Evolutionary conservation across 768 basidiomycete species (phyloP), one percentile per base, ranked within the genome.

Genomic region (Stropharia rugosoannulata): DNA sequence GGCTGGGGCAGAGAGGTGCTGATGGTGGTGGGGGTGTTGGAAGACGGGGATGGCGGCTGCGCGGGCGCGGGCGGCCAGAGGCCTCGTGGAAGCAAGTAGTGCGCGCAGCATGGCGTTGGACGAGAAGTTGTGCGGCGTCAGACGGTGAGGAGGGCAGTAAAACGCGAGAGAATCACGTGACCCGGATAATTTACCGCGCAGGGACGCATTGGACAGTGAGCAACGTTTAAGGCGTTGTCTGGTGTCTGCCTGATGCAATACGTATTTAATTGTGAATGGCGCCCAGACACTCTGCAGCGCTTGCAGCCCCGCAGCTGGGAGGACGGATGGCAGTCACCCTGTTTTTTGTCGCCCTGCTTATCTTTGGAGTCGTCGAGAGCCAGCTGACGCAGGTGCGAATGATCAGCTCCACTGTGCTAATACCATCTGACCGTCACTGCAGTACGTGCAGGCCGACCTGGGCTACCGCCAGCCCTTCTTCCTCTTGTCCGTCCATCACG

Each of bases 401-500:
- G 4, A n/a, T 25, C 22, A 11, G 22, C 27, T 44, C 13, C 32
- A 38, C 51, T 49, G 38, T 54, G 22, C 22, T 2, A 22, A 22
- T 22, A 22, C 43, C 53, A 41, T 56, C 49, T 56, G 36, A 61
- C 57, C 45, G 48, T 49, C 54, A 27, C 18, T 3, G 51, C 9
- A 94, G 91, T 87, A 93, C 72, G 84, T 96, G 12, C 90, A 94
- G 69, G 84, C 84, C 1, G 80, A 78, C 1, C 73, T 93, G 29
- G 83, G 77, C 35, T 99, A 90, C 73, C 79, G 85, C 50, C 91
- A 97, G 56, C 92, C 96, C 0, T 96, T 86, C 78, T 89, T 98
- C 64, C 75, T 93, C 58, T 92, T 95, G 92, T 92, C 63, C 58
- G 89, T 67, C 35, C 16, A 18, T n/a, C 40, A 27, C 22, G 38